Percentiles rank a stretch among this genome's conserved stretches.
These are phyloP conservation scores for Clavispora phyllophila DNA, from an alignment of 805 yeast species.

Conservation along the genomic window DNA sequence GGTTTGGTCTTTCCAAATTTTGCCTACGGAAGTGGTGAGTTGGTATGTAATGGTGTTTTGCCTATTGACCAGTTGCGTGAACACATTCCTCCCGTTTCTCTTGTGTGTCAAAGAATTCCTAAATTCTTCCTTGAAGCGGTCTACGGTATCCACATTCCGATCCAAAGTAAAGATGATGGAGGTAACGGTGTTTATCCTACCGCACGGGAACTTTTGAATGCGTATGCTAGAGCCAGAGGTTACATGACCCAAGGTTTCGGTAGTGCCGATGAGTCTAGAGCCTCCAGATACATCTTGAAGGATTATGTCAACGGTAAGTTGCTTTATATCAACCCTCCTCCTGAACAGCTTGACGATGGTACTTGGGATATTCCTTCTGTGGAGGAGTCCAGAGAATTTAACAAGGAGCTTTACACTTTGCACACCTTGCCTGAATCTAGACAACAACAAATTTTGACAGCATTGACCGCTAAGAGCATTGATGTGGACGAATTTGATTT, in stretches of 20 bases:
- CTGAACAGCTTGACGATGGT: slow-evolving; percentile 51
- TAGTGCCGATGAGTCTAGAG: slow-evolving; percentile 92
- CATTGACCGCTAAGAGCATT: slow-evolving; percentile 56
- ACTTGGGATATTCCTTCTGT: slow-evolving; percentile 50
- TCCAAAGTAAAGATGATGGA: slow-evolving; percentile 74
- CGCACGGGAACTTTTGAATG: slow-evolving; percentile 79
- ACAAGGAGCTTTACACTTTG: slow-evolving; percentile 67
- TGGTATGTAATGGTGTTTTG: slow-evolving; percentile 96
- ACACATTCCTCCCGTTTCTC: slow-evolving; percentile 78
- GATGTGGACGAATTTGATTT: slow-evolving; percentile 52
- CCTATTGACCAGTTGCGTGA: slow-evolving; percentile 97
- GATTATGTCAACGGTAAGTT: slow-evolving; percentile 94
- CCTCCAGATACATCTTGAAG: slow-evolving; percentile 85
- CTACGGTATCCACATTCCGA: slow-evolving; percentile 86
- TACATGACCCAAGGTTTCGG: slow-evolving; percentile 97
- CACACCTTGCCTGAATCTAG: slow-evolving; percentile 66
- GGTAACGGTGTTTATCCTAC: slow-evolving; percentile 80
- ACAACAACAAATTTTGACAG: slow-evolving; percentile 61
- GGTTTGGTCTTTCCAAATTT: slow-evolving; percentile 98
- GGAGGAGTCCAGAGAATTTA: slow-evolving; percentile 48
- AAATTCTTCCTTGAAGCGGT: slow-evolving; percentile 83
- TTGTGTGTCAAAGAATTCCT: slow-evolving; percentile 86
- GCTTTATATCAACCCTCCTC: slow-evolving; percentile 84
- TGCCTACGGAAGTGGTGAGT: slow-evolving; percentile 92
- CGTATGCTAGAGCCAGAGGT: slow-evolving; percentile 96